Conservation (phyloP, 805 yeast genomes). For the Candida sakaeoensis region DNA sequence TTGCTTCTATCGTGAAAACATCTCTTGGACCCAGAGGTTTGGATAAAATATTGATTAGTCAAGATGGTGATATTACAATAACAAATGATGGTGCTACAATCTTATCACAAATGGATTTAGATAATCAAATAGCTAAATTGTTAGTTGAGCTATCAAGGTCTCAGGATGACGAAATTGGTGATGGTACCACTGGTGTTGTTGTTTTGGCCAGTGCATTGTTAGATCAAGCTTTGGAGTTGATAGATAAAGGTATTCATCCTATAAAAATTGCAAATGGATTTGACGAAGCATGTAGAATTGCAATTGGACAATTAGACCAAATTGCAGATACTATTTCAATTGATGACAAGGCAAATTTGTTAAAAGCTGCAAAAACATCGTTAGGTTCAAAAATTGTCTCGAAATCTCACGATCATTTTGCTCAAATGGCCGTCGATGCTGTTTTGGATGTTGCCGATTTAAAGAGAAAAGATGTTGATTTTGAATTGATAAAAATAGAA, state of each 20-base stretch:
- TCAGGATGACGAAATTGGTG: constrained; percentile 98
- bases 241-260: constrained; percentile 97
- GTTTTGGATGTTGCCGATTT: constrained; percentile 89
- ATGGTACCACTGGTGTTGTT: constrained; percentile 98
- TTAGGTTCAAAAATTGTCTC: constrained; percentile 94
- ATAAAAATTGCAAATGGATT: constrained; percentile 95
- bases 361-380: constrained; percentile 92
- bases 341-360: constrained; percentile 53
- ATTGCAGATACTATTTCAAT: constrained; percentile 66
- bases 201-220: constrained; percentile 91
- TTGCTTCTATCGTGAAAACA: constrained; percentile 85
- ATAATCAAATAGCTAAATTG: constrained; percentile 92
- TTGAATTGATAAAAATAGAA: constrained; percentile 91
- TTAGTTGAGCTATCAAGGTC: constrained; percentile 90
- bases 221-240: constrained; percentile 90
- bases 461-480: constrained; percentile 91
- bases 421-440: constrained; percentile 96
- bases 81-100: constrained; percentile 99
- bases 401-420: constrained; percentile 88
- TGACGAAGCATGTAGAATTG: constrained; percentile 94
- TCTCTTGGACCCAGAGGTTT: constrained; percentile 98
- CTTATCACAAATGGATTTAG: constrained; percentile 90
- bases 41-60: constrained; percentile 91
- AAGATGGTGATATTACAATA: constrained; percentile 96
- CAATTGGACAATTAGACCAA: constrained; percentile 69